These are phyloP conservation scores for Umbelopsis vinacea DNA, from an alignment of 192 early-diverging fungal species.

Conservation along the genomic window DNA sequence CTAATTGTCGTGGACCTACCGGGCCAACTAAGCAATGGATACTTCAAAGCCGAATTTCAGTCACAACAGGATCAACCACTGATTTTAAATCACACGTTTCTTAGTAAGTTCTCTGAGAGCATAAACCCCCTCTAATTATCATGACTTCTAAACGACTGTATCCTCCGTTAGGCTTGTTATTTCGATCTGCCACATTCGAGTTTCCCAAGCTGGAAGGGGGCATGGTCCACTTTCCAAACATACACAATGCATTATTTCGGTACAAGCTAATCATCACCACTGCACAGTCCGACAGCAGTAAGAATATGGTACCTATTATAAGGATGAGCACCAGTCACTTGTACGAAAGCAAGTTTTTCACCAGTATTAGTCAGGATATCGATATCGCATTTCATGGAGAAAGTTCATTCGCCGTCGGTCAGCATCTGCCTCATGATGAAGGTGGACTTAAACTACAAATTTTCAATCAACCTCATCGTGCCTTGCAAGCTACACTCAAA, in stretches of 20 bases:
- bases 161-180: background rate
- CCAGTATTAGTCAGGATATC: background rate
- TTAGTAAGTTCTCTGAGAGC: background rate
- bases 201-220: background rate
- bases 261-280: background rate
- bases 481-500: background rate
- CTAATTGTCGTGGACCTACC: background rate
- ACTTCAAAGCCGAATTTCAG: background rate
- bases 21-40: background rate
- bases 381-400: slow-evolving; percentile 6
- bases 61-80: background rate
- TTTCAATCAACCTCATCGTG: background rate
- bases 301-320: background rate
- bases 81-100: background rate
- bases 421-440: background rate
- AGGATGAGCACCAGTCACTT: background rate
- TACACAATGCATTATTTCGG: background rate
- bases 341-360: slow-evolving; percentile 6
- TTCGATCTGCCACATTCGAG: background rate
- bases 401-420: background rate
- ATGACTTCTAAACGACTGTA: background rate
- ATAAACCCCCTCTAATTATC: background rate
- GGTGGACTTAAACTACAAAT: background rate
- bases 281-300: background rate
- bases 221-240: background rate